Percentiles rank a stretch among this genome's conserved stretches.
Conservation (phyloP, 2,329 filamentous ascomycete species). For the Davidsoniella eucalypti region DNA sequence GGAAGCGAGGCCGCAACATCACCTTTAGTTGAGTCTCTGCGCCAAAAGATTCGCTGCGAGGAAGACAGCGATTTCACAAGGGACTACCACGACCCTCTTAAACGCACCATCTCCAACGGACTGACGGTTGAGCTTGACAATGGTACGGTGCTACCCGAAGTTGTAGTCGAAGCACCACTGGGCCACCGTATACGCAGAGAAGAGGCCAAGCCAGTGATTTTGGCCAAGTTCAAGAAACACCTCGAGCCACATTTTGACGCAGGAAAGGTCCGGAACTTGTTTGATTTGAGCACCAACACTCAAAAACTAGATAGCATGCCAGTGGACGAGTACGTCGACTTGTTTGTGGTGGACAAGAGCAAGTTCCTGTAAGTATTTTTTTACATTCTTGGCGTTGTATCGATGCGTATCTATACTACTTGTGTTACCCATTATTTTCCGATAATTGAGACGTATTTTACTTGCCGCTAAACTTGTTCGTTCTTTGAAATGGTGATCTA, state of each 20-base stretch:
- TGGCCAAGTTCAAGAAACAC: constrained; percentile 91
- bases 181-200: constrained; percentile 82
- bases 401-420: background rate
- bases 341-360: constrained; percentile 49
- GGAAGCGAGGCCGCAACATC: constrained; percentile 84
- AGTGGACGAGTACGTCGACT: constrained; percentile 85
- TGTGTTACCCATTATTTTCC: background rate
- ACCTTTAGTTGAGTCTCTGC: constrained; percentile 73
- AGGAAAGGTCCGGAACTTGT: constrained; percentile 60
- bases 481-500: no score
- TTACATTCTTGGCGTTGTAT: background rate
- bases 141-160: constrained; percentile 78
- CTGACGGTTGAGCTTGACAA: constrained; percentile 90
- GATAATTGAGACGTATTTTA: no score
- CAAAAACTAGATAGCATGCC: constrained; percentile 63
- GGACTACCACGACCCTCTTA: constrained; percentile 87
- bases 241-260: constrained; percentile 67
- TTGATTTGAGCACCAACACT: constrained; percentile 61
- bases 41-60: constrained; percentile 87
- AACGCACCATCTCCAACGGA: constrained; percentile 94
- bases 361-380: constrained; percentile 7
- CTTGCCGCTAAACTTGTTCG: no score
- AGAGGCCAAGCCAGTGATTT: constrained; percentile 93
- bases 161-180: constrained; percentile 83
- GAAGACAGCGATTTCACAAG: constrained; percentile 88